Conservation (phyloP, 192 early-diverging fungal genomes). For the Globomyces pollinis-pini region DNA sequence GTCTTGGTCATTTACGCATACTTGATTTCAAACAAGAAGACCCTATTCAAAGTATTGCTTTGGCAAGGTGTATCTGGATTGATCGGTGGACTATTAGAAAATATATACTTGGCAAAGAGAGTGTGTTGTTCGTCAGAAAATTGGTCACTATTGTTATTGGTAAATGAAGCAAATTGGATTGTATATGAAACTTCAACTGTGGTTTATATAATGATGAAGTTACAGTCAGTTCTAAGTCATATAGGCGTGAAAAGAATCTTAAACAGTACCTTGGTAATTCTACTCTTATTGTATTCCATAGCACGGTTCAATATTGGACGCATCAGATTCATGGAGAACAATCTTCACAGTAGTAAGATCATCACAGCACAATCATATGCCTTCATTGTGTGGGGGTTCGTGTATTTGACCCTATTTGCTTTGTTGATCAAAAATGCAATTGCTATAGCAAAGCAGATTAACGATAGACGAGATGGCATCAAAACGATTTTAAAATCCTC, state of each 20-base stretch:
- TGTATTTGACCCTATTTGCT: constrained; percentile 10
- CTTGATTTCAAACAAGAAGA: neutral
- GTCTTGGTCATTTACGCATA: neutral
- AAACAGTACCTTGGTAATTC: constrained; percentile 11
- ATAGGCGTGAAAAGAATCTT: neutral
- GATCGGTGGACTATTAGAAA: constrained; percentile 13
- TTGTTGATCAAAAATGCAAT: neutral
- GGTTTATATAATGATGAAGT: constrained; percentile 11
- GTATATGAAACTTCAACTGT: constrained; percentile 9
- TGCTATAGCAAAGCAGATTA: too few species aligned
- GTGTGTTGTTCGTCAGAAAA: neutral
- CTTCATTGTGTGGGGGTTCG: constrained; percentile 21
- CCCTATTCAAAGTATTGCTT: neutral
- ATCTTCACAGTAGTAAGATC: constrained; percentile 12
- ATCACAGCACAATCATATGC: constrained; percentile 16
- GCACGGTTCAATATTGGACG: constrained; percentile 15
- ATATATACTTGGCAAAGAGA: neutral
- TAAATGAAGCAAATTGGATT: constrained; percentile 26
- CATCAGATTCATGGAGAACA: constrained; percentile 3
- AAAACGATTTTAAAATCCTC: constrained; percentile 9
- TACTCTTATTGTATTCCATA: constrained; percentile 1
- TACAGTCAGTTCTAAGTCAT: neutral
- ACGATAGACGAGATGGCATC: too few species aligned
- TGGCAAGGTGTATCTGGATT: constrained; percentile 9
- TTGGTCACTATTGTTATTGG: constrained; percentile 2